Base-by-base conservation (phyloP, 2,329 filamentous ascomycete genomes). In the Fusarium hainanense region DNA sequence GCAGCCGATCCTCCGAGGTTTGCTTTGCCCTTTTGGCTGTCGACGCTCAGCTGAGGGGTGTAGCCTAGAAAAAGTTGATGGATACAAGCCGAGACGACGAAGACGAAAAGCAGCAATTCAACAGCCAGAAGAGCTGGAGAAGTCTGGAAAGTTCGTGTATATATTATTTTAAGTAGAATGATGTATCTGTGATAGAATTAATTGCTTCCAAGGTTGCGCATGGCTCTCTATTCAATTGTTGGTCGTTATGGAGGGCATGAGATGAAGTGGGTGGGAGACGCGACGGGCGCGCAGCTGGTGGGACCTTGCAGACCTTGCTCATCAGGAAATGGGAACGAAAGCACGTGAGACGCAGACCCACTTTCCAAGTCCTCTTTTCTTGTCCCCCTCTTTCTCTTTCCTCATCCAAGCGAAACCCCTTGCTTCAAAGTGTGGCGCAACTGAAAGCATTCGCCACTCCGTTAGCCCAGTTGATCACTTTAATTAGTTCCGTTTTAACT, bases 241-340 rank as follows among this genome's bases (percentile, higher is more conserved):
- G 23, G 49, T 56, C 62, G 69, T 78, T 64, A 63, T 76, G 77
- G 79, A 77, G 80, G 80, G 78, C 72, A 77, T 78, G 76, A 73
- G 72, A 76, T 78, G 79, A 80, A 71, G 79, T 81, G 75, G 76
- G 74, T 71, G 79, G 79, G 77, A 80, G 79, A 82, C 82, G 82
- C 82, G 82, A 80, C 79, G 76, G 78, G 76, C 79, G 79, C 79
- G 79, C 77, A 77, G 65, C 76, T 78, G 74, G 78, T 75, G 77
- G 77, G 74, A 72, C 76, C 68, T 65, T 66, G 56, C 40, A 23
- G 28, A 25, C 43, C 43, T 56, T 56, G 73, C 58, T 70, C 69
- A 66, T 75, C 79, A 77, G 81, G 79, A 82, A 75, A 75, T 78
- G 75, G 74, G 75, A 82, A 78, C 81, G 81, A 80, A 80, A 79